phyloP scores from a whole-genome alignment of 2,329 filamentous ascomycete species.

The Huntiella decipiens region DNA sequence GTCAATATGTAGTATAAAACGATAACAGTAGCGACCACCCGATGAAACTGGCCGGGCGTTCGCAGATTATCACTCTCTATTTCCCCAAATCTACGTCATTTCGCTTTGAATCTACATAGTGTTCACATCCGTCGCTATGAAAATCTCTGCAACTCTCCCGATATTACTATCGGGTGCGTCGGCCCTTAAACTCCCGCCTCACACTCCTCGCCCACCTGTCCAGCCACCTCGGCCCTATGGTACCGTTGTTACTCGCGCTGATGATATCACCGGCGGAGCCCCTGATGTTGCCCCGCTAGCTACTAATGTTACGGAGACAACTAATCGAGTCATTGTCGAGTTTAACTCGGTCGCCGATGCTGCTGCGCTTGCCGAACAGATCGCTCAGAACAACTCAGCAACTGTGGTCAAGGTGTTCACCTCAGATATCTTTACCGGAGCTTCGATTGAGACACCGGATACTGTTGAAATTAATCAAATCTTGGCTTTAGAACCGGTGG shows the following conservation, averaged over 20 bases:
- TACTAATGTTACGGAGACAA: neutral
- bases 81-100: too few relatives aligned
- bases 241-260: neutral
- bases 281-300: neutral
- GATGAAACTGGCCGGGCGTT: too few relatives aligned
- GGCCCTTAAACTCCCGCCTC: neutral
- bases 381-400: neutral
- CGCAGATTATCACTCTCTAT: too few relatives aligned
- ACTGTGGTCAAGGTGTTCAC: neutral
- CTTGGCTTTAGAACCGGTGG: conserved; percentile 18
- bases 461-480: conserved; percentile 19
- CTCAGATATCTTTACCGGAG: conserved; percentile 20
- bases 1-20: too few relatives aligned
- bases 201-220: neutral
- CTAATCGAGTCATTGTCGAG: neutral
- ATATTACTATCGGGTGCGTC: neutral
- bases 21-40: too few relatives aligned
- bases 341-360: neutral
- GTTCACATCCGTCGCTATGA: too few relatives aligned
- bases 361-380: neutral
- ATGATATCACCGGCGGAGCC: neutral
- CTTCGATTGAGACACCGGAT: conserved; percentile 17
- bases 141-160: neutral
- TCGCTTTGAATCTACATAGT: too few relatives aligned
- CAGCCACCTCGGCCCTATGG: neutral